Base-by-base conservation (phyloP, 148 eudicot species). In the Salicornia ramosissima region DNA sequence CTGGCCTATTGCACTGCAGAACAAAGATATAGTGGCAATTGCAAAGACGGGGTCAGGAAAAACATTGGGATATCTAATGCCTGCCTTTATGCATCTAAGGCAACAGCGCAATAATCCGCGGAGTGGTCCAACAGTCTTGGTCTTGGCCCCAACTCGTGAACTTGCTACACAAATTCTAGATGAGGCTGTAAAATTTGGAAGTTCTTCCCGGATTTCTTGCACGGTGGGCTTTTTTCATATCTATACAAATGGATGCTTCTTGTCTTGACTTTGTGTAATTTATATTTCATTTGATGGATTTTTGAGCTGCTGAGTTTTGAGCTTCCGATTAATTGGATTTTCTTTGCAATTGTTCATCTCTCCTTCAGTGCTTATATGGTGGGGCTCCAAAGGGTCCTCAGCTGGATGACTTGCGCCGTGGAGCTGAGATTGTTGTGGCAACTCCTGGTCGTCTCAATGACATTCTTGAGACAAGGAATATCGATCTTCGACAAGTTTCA, bases 401-500 rank as follows among this genome's bases (percentile, higher is more conserved):
- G 74, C 75, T 94, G 34, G 90, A 86, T 67, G 98, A 94, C 66
- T 77, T 94, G 21, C 96, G 90, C 11, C 86, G 89, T 55, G 98
- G 98, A 66, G 89, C 91, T 40, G 98, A 94, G 77, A 81, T 94
- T 21, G 96, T 94, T 73, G 98, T 94, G 66, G 98, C 98, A 40
- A 94, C 98, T 80, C 98, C 98, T 74, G 98, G 98, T 31, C 97
- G 98, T 68, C 96, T 94, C 64, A 94, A 94, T 84, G 98, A 94
- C 80, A 87, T 94, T 67, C 92, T 94, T 71, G 98, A 90, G 75
- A 88, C 87, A 77, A 94, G 80, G 77, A 81, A 82, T 73, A 82
- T 94, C 61, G 89, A 90, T 76, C 83, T 94, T 74, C 74, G 91
- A 58, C 98, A 94, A 83, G 83, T 94, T 71, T 94, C 97, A 19